Percentiles rank a stretch among this genome's conserved stretches.
phyloP scores from a whole-genome alignment of 2,329 filamentous ascomycete genomes.

The Dendryphion nanum region DNA sequence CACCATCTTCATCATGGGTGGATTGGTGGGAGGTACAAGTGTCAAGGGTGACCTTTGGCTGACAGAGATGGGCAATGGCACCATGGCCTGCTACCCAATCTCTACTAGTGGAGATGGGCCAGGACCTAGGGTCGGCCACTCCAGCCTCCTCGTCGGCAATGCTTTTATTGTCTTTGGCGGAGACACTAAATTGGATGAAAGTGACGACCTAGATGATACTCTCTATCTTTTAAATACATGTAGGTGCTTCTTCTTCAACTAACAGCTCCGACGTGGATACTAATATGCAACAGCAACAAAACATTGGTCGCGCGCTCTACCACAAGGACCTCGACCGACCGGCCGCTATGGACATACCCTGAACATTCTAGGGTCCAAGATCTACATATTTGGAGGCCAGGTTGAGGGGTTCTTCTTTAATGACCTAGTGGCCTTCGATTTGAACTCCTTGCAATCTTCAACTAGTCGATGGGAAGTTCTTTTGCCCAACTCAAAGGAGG shows the following conservation, averaged over 20 bases:
- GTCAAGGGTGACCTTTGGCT: slow-evolving; percentile 98
- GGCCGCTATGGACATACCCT: slow-evolving; percentile 95
- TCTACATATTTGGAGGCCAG: slow-evolving; percentile 96
- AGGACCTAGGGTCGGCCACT: slow-evolving; percentile 89
- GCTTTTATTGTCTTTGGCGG: slow-evolving; percentile 99
- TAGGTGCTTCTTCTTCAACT: slow-evolving; percentile 50
- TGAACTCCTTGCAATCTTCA: slow-evolving; percentile 89
- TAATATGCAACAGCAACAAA: slow-evolving; percentile 69
- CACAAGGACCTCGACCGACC: slow-evolving; percentile 78
- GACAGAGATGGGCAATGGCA: slow-evolving; percentile 81
- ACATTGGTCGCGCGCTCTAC: slow-evolving; percentile 94
- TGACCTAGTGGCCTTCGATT: slow-evolving; percentile 88
- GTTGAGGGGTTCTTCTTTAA: slow-evolving; percentile 99
- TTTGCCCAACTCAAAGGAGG: slow-evolving; percentile 69
- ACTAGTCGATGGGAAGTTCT: slow-evolving; percentile 93
- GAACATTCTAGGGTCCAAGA: slow-evolving; percentile 94
- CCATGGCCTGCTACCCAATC: slow-evolving; percentile 86
- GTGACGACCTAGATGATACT: slow-evolving; percentile 88
- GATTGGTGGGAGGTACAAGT: slow-evolving; percentile 88
- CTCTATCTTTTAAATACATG: slow-evolving; percentile 96
- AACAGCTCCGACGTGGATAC: slow-evolving; percentile 5
- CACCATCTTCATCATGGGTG: slow-evolving; percentile 96
- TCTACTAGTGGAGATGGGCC: slow-evolving; percentile 91
- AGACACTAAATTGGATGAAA: slow-evolving; percentile 95
- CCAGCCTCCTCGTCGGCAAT: slow-evolving; percentile 92